phyloP scores from a whole-genome alignment of 2,329 filamentous ascomycete genomes.

The Beauveria sp. region DNA sequence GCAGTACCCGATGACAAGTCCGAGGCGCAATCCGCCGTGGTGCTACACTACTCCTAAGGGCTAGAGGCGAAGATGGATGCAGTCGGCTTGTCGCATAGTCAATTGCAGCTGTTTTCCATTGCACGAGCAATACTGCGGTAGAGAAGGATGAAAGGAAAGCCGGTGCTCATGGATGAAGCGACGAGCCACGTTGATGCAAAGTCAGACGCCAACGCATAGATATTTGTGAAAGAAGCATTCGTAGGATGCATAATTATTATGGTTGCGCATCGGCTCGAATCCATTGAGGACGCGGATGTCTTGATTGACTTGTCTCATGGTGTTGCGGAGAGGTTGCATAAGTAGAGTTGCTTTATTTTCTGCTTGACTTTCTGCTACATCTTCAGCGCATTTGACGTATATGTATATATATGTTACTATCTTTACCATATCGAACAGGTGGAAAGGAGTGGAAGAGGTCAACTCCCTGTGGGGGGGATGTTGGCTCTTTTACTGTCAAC shows the following conservation, averaged over 20 bases:
- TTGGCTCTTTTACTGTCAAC: too few species aligned
- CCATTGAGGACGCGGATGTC: neutral
- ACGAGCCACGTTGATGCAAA: neutral
- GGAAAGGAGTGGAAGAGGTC: neutral
- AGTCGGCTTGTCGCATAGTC: constrained; percentile 43
- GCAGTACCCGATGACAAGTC: too few species aligned
- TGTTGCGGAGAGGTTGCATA: neutral
- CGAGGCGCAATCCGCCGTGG: too few species aligned
- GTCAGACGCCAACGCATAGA: neutral
- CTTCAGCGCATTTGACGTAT: too few species aligned
- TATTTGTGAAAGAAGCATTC: neutral
- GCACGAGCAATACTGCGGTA: constrained; percentile 44
- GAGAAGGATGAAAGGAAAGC: neutral
- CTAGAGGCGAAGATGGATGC: constrained; percentile 29
- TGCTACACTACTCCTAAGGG: constrained; percentile 11
- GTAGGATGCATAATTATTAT: neutral
- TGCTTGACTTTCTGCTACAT: too few species aligned
- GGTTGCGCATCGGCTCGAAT: constrained; percentile 7
- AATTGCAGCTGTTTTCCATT: constrained; percentile 54
- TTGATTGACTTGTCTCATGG: constrained; percentile 5
- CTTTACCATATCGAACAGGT: too few species aligned
- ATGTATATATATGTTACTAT: too few species aligned
- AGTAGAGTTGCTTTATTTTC: neutral
- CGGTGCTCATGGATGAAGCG: constrained; percentile 10
- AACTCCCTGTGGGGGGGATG: too few species aligned